Percentiles rank a stretch among this genome's conserved stretches.
Evolutionary conservation across 441 rosid species (phyloP).

Genomic region (Pelargonium australe): DNA sequence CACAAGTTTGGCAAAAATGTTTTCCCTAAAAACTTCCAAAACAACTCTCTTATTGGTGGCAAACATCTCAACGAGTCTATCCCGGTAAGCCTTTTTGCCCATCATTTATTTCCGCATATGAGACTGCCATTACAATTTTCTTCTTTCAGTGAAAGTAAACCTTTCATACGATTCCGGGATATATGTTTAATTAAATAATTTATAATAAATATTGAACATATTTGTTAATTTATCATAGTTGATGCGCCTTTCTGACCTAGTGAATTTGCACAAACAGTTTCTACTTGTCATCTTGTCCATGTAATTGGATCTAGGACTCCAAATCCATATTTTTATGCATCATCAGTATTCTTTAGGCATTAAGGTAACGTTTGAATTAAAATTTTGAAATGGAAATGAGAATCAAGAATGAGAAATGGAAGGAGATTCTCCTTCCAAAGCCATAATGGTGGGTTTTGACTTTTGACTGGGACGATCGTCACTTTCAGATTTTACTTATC

Average conservation of each 20-base stretch:
- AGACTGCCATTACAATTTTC: neutral
- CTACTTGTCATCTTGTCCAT: too few species aligned
- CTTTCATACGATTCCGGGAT: neutral
- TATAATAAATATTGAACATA: neutral
- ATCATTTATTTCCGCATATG: neutral
- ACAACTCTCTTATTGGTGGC: slow-evolving; percentile 36
- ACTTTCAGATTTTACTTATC: too few species aligned
- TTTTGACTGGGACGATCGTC: too few species aligned
- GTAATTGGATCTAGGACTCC: too few species aligned
- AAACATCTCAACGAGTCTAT: slow-evolving; percentile 32
- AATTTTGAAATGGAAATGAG: too few species aligned
- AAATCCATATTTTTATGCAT: too few species aligned
- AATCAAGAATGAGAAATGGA: too few species aligned
- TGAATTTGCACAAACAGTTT: too few species aligned
- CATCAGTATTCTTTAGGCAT: neutral
- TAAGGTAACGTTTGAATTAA: neutral
- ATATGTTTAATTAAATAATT: neutral
- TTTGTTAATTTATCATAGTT: too few species aligned
- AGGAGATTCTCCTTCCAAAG: too few species aligned
- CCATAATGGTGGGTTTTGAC: too few species aligned
- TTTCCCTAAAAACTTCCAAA: slow-evolving; percentile 47
- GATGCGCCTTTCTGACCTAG: too few species aligned
- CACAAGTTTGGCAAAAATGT: slow-evolving; percentile 45
- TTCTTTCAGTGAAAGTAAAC: neutral
- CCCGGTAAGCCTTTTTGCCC: slow-evolving; percentile 30